A percentile compares a stretch with the other conserved stretches of the same genome.
These are phyloP conservation scores for Lignosus rhinocerotis DNA, from an alignment of 1,284 basidiomycete genomes.

Conservation along the genomic window DNA sequence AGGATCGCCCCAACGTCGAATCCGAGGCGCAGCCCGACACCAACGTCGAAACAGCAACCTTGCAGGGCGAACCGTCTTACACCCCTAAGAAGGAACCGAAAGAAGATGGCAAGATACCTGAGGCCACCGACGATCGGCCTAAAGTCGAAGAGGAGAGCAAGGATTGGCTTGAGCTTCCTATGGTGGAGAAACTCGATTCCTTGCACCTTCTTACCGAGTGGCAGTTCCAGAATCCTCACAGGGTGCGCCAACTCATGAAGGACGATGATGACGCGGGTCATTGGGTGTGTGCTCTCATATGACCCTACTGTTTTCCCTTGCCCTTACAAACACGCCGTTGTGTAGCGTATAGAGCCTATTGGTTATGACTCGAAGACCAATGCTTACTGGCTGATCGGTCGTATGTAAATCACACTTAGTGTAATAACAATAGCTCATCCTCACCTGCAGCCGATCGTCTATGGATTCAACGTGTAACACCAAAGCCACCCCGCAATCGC, in stretches of 20 bases:
- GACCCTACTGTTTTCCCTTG: constrained; percentile 5
- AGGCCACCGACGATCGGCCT: constrained; percentile 8
- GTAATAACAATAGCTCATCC: background rate
- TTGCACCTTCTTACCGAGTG: constrained; percentile 74
- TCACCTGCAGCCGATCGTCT: constrained; percentile 65
- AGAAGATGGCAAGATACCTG: constrained; percentile 14
- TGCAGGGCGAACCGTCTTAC: constrained; percentile 5
- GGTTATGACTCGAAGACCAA: constrained; percentile 83
- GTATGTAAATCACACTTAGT: constrained; percentile 39
- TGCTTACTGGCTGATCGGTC: constrained; percentile 87
- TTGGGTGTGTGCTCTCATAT: constrained; percentile 56
- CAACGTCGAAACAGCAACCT: background rate
- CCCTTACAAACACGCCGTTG: background rate
- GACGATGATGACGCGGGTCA: constrained; percentile 71
- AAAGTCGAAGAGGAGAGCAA: constrained; percentile 37
- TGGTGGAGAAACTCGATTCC: constrained; percentile 76
- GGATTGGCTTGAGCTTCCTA: constrained; percentile 70
- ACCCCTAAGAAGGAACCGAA: constrained; percentile 18
- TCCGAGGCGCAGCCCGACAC: background rate
- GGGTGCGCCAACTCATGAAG: constrained; percentile 71
- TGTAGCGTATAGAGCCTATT: constrained; percentile 81
- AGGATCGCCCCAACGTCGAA: background rate
- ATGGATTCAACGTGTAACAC: constrained; percentile 80
- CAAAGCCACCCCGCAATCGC: constrained; percentile 46
- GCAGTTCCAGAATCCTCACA: constrained; percentile 76